Conservation (phyloP, 208 protist genomes). For the Naegleria gruberi region DNA sequence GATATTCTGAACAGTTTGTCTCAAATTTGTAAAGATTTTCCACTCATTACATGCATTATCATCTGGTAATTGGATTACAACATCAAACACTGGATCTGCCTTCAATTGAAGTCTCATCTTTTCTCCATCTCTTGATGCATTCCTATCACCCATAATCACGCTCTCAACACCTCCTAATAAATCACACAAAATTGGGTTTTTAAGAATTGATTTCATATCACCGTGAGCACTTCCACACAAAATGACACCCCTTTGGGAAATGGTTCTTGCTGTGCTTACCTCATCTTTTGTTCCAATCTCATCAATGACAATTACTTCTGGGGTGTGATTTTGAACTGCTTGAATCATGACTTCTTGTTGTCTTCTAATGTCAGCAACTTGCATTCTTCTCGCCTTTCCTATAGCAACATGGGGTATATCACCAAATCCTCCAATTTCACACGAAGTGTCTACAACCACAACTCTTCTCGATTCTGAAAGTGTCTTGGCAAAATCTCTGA, state of each 20-base stretch:
- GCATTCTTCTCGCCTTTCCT: slow-evolving; percentile 71
- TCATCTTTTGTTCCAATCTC: slow-evolving; percentile 70
- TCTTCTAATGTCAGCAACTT: slow-evolving; percentile 56
- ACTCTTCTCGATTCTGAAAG: slow-evolving; percentile 56
- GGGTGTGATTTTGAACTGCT: slow-evolving; percentile 84
- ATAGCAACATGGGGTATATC: slow-evolving; percentile 69
- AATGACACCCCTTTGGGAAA: neutral
- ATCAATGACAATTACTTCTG: slow-evolving; percentile 80
- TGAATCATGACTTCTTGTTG: slow-evolving; percentile 72
- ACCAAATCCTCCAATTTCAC: slow-evolving; percentile 83
- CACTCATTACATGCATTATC: no score
- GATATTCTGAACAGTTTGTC: no score
- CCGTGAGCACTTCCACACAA: neutral
- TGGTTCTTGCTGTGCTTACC: neutral
- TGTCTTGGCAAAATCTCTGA: slow-evolving; percentile 67
- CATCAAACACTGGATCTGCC: no score
- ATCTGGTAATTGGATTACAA: no score
- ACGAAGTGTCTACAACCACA: slow-evolving; percentile 82
- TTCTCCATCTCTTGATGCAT: no score
- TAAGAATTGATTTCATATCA: slow-evolving; percentile 42
- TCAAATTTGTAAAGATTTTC: no score
- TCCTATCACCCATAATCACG: slow-evolving; percentile 52
- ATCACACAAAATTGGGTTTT: slow-evolving; percentile 69
- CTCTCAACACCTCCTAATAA: slow-evolving; percentile 71
- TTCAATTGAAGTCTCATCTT: no score